A percentile compares a stretch with the other conserved stretches of the same genome.
Conservation (phyloP, 768 basidiomycete species). For the Suillus ampliporus region DNA sequence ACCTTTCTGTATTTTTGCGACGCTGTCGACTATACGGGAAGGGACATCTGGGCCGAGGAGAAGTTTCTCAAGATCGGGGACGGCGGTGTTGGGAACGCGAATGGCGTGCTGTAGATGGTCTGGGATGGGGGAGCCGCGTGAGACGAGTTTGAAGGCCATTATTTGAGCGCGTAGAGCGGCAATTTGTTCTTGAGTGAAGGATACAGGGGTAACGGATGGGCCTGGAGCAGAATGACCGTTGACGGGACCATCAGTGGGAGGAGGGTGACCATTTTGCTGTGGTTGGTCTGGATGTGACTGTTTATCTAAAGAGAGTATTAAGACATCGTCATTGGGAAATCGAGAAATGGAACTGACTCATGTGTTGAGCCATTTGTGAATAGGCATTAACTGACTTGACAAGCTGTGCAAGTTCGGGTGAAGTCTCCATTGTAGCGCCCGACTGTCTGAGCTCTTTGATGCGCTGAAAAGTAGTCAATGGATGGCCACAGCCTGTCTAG, state of each 20-base stretch:
- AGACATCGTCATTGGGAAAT: background rate
- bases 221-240: slow-evolving; percentile 59
- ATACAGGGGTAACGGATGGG: slow-evolving; percentile 68
- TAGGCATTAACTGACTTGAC: slow-evolving; percentile 43
- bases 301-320: slow-evolving; percentile 23
- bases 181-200: slow-evolving; percentile 80
- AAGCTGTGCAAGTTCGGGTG: slow-evolving; percentile 48
- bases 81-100: slow-evolving; percentile 63
- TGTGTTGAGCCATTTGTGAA: slow-evolving; percentile 35
- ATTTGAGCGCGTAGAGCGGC: slow-evolving; percentile 81
- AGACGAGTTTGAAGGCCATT: slow-evolving; percentile 77
- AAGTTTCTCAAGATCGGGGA: slow-evolving; percentile 68
- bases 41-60: slow-evolving; percentile 64
- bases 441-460: slow-evolving; percentile 47
- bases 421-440: slow-evolving; percentile 52
- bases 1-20: slow-evolving; percentile 74
- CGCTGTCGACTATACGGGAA: slow-evolving; percentile 72
- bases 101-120: slow-evolving; percentile 74
- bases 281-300: slow-evolving; percentile 27
- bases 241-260: slow-evolving; percentile 9
- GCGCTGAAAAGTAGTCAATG: slow-evolving; percentile 39
- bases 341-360: slow-evolving; percentile 36
- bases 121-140: slow-evolving; percentile 68
- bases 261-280: slow-evolving; percentile 17
- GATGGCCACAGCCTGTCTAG: background rate